phyloP scores from a whole-genome alignment of 108 stramenopile species.

The Cyclostephanos tholiformis region DNA sequence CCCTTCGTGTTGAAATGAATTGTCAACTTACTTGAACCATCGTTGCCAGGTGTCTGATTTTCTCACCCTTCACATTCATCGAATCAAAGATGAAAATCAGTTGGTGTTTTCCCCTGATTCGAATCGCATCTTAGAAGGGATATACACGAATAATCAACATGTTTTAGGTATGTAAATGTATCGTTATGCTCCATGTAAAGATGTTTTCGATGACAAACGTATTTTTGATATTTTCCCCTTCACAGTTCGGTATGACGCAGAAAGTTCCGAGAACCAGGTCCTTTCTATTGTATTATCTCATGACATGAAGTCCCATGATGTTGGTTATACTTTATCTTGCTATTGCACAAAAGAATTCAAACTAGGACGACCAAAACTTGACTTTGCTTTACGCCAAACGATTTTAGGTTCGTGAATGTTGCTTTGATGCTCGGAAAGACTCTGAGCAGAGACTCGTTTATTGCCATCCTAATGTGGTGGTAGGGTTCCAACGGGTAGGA shows the following conservation, averaged over 20 bases:
- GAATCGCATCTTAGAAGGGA: constrained; percentile 57
- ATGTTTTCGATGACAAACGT: no score
- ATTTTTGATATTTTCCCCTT: no score
- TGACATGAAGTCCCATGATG: constrained; percentile 65
- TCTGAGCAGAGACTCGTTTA: constrained; percentile 47
- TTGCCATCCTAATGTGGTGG: constrained; percentile 62
- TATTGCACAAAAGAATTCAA: constrained; percentile 71
- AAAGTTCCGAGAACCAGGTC: constrained; percentile 50
- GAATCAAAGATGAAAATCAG: constrained; percentile 49
- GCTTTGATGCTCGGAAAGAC: constrained; percentile 2
- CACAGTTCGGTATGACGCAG: constrained; percentile 63
- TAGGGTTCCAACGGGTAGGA: constrained; percentile 21
- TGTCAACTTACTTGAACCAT: constrained; percentile 6
- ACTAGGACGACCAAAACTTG: constrained; percentile 49
- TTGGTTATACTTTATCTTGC: constrained; percentile 73
- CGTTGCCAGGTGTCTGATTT: constrained; percentile 48
- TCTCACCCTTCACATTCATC: constrained; percentile 67
- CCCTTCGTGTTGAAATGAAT: neutral
- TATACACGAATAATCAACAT: constrained; percentile 81
- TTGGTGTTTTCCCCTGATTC: constrained; percentile 67
- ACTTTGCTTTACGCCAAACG: constrained; percentile 24
- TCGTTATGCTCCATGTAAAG: no score
- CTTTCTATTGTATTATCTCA: constrained; percentile 78
- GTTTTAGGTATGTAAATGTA: constrained; percentile 37
- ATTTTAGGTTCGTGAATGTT: constrained; percentile 33